phyloP scores from a whole-genome alignment of 139 green algal species.

The Nannochloris sp. region DNA sequence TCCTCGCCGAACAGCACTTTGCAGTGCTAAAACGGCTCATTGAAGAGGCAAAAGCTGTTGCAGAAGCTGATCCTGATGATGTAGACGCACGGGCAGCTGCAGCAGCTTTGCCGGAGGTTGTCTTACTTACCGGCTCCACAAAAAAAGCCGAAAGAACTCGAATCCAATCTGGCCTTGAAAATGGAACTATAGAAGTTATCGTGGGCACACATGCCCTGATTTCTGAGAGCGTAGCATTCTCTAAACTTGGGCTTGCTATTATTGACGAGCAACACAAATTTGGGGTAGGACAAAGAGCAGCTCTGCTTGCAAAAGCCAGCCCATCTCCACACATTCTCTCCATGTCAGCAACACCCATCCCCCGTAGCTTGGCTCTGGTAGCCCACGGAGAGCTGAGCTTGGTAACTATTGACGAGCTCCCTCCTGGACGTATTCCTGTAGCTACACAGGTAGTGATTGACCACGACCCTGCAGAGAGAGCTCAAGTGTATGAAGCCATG shows the following conservation, averaged over 20 bases:
- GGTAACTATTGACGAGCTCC: slow-evolving; percentile 55
- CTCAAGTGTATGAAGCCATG: slow-evolving; percentile 39
- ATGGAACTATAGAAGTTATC: slow-evolving; percentile 53
- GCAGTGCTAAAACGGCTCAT: slow-evolving; percentile 39
- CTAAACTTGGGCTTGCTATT: slow-evolving; percentile 72
- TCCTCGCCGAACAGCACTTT: slow-evolving; percentile 70
- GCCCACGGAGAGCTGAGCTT: slow-evolving; percentile 55
- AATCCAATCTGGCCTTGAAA: slow-evolving; percentile 10
- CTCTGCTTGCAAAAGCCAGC: slow-evolving; percentile 37
- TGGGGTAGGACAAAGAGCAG: slow-evolving; percentile 74
- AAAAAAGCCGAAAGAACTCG: slow-evolving; percentile 10
- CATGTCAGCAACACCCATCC: slow-evolving; percentile 96
- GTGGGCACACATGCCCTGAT: slow-evolving; percentile 84
- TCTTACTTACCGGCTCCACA: slow-evolving; percentile 38
- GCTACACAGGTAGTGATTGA: slow-evolving; percentile 38
- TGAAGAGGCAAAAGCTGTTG: not conserved
- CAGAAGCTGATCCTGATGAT: not conserved
- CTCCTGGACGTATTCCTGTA: slow-evolving; percentile 58
- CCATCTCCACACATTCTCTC: slow-evolving; percentile 79
- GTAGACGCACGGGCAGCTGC: not conserved
- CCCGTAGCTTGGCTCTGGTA: slow-evolving; percentile 78
- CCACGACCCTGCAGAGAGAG: not conserved
- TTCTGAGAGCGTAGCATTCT: slow-evolving; percentile 47
- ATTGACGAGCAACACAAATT: slow-evolving; percentile 98
- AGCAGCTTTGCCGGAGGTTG: not conserved